phyloP scores from a whole-genome alignment of 2,329 filamentous ascomycete genomes.

The Penicillium nordicum region DNA sequence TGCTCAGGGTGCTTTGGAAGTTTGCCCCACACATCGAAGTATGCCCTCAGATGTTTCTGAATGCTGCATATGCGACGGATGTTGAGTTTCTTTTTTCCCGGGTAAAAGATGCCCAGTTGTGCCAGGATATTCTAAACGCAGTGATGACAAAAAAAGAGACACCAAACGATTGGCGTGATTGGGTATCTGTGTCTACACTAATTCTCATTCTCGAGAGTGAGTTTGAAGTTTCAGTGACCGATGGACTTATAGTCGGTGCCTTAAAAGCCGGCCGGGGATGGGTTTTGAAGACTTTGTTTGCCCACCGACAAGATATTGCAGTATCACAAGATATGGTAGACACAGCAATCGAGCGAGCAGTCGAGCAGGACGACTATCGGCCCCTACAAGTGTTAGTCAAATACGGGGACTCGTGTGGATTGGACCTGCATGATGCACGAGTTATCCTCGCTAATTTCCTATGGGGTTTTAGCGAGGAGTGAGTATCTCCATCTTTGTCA shows the following conservation, averaged over 20 bases:
- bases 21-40: background rate
- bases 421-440: background rate
- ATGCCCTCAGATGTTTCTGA: background rate
- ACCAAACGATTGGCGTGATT: background rate
- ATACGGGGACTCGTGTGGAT: background rate
- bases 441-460: background rate
- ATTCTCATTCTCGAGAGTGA: background rate
- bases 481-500: too few relatives aligned
- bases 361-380: background rate
- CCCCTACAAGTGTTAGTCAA: background rate
- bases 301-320: background rate
- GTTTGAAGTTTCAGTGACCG: background rate
- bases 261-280: background rate
- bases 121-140: background rate
- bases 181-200: background rate
- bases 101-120: background rate
- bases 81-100: background rate
- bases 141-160: background rate
- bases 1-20: background rate
- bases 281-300: background rate
- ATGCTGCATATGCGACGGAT: background rate
- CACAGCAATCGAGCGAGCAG: background rate
- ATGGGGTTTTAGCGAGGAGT: background rate
- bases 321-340: background rate
- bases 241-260: background rate